Evolutionary conservation across 2,329 filamentous ascomycete species (phyloP).

Genomic region (Fonsecaea monophora): DNA sequence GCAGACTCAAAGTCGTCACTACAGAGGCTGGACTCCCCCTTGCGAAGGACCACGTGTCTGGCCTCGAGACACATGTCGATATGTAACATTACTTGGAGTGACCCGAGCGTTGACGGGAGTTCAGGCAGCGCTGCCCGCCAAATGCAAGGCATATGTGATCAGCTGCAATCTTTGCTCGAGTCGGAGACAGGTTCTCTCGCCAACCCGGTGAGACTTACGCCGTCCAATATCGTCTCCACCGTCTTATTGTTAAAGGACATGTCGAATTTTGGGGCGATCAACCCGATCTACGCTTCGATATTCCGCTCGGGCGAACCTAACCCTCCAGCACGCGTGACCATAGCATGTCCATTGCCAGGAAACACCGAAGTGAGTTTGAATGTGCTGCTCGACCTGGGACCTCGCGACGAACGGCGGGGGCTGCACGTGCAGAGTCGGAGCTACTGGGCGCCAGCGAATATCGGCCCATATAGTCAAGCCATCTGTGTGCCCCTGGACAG

Average conservation of each 20-base stretch:
- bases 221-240: slow-evolving; percentile 52
- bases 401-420: slow-evolving; percentile 51
- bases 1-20: background rate
- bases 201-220: slow-evolving; percentile 3
- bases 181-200: slow-evolving; percentile 3
- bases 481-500: slow-evolving; percentile 60
- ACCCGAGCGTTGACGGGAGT: background rate
- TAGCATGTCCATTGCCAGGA: slow-evolving; percentile 70
- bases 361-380: slow-evolving; percentile 68
- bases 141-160: slow-evolving; percentile 29
- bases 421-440: slow-evolving; percentile 92
- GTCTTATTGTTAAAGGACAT: slow-evolving; percentile 78
- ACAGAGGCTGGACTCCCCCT: background rate
- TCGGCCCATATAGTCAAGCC: slow-evolving; percentile 95
- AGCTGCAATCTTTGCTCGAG: slow-evolving; percentile 18
- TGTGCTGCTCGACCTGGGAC: slow-evolving; percentile 53
- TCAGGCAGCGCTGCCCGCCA: slow-evolving; percentile 23
- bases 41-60: slow-evolving; percentile 15
- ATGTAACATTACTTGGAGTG: slow-evolving; percentile 23
- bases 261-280: slow-evolving; percentile 77
- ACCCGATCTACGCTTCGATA: slow-evolving; percentile 74
- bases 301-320: slow-evolving; percentile 72
- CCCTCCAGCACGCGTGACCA: slow-evolving; percentile 82
- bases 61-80: slow-evolving; percentile 21
- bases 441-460: slow-evolving; percentile 98